Conservation (phyloP, 805 yeast genomes). For the Teunomyces lycoperdinae region DNA sequence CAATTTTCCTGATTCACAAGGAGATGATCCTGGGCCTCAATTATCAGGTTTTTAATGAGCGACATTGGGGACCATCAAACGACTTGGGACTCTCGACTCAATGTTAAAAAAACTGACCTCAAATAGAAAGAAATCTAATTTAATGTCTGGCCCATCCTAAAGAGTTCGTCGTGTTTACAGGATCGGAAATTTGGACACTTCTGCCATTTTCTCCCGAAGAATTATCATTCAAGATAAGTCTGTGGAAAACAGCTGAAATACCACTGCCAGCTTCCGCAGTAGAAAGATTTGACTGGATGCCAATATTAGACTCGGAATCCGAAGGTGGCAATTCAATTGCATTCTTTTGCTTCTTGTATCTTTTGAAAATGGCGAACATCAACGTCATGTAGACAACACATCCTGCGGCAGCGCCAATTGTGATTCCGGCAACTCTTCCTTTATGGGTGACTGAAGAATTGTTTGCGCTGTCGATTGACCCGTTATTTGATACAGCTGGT, state of each 20-base stretch:
- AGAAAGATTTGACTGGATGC: slow-evolving; percentile 15
- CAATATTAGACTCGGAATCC: slow-evolving; percentile 38
- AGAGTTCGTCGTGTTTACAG: slow-evolving; percentile 68
- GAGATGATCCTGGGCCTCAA: slow-evolving; percentile 5
- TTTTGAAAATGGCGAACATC: slow-evolving; percentile 54
- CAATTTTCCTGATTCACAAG: background rate
- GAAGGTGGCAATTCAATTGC: slow-evolving; percentile 38
- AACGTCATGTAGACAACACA: slow-evolving; percentile 61
- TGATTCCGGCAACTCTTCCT: slow-evolving; percentile 66
- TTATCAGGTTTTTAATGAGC: slow-evolving; percentile 1
- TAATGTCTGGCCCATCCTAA: slow-evolving; percentile 53
- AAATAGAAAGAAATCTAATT: background rate
- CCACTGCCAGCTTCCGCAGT: slow-evolving; percentile 19
- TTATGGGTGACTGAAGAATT: slow-evolving; percentile 17
- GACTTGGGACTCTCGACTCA: background rate
- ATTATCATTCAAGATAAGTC: slow-evolving; percentile 14
- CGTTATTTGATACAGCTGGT: slow-evolving; percentile 18
- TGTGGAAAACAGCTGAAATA: slow-evolving; percentile 26
- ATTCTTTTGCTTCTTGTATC: slow-evolving; percentile 42
- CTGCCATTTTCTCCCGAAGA: slow-evolving; percentile 25
- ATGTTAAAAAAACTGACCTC: slow-evolving; percentile 1
- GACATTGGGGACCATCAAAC: background rate
- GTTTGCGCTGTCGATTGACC: slow-evolving; percentile 31
- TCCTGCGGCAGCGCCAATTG: slow-evolving; percentile 82
- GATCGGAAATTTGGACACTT: slow-evolving; percentile 54